Evolutionary conservation across 2,329 filamentous ascomycete genomes (phyloP).

Genomic region (Colletotrichum acutatum): DNA sequence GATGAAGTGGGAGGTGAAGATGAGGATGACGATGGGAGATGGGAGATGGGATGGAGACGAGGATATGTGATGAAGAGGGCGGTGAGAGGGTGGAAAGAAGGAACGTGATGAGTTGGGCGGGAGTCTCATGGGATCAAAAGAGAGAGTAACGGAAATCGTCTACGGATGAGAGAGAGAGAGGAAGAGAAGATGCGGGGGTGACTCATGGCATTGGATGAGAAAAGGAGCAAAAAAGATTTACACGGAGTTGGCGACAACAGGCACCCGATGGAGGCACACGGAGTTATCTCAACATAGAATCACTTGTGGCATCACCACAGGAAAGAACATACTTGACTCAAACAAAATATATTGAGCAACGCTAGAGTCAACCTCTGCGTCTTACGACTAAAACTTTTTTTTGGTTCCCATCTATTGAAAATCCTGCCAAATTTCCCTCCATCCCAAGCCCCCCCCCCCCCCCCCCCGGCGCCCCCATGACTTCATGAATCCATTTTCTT

Average conservation of each 20-base stretch:
- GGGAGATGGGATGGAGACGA: neutral
- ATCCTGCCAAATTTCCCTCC: neutral
- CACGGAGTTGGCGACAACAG: neutral
- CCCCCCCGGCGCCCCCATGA: neutral
- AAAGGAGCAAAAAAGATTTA: neutral
- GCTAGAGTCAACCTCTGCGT: slow-evolving; percentile 15
- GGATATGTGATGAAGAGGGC: no score
- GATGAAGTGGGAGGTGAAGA: neutral
- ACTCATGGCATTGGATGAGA: neutral
- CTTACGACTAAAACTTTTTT: slow-evolving; percentile 18
- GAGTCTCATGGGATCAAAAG: no score
- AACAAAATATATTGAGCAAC: slow-evolving; percentile 22
- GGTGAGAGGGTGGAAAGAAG: no score
- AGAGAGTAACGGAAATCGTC: no score
- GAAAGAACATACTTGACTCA: neutral
- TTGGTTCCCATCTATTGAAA: neutral
- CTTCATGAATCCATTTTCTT: neutral
- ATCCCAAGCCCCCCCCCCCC: neutral
- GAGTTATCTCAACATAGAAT: neutral
- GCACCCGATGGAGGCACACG: neutral
- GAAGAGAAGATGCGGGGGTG: no score
- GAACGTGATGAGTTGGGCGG: no score
- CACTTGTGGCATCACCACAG: neutral
- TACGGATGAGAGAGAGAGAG: no score
- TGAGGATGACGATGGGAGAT: rapidly evolving